A percentile compares a stretch with the other conserved stretches of the same genome.
Evolutionary conservation across 768 basidiomycete species (phyloP).

Genomic region (Lactarius psammicola): DNA sequence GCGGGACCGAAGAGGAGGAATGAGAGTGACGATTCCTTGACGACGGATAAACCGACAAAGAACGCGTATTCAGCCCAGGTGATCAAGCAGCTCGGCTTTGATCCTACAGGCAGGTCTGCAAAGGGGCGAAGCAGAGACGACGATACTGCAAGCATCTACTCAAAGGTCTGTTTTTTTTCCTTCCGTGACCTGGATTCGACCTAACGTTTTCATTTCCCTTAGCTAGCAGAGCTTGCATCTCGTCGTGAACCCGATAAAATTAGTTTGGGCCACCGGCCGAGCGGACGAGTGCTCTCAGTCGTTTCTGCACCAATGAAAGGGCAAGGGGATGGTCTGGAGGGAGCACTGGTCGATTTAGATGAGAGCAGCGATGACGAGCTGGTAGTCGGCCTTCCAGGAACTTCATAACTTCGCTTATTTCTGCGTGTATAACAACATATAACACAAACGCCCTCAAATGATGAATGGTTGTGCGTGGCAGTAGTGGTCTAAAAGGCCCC

Average conservation of each 20-base stretch:
- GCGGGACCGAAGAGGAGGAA: slow-evolving; percentile 26
- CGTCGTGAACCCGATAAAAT: slow-evolving; percentile 53
- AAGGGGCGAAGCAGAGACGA: slow-evolving; percentile 42
- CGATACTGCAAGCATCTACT: slow-evolving; percentile 40
- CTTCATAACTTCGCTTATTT: background rate
- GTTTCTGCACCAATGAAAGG: slow-evolving; percentile 44
- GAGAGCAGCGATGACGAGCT: slow-evolving; percentile 30
- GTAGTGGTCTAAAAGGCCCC: background rate
- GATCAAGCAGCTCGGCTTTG: slow-evolving; percentile 75
- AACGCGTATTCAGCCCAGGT: slow-evolving; percentile 61
- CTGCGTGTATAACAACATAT: background rate
- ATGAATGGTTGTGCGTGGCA: background rate
- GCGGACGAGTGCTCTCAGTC: slow-evolving; percentile 61
- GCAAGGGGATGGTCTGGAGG: too few relatives aligned
- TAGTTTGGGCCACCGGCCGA: slow-evolving; percentile 60
- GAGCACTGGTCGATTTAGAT: slow-evolving; percentile 33
- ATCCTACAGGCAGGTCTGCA: slow-evolving; percentile 62
- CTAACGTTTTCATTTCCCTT: background rate
- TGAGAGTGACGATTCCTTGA: slow-evolving; percentile 6
- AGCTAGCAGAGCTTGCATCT: slow-evolving; percentile 59
- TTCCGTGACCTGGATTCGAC: background rate
- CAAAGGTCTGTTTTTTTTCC: slow-evolving; percentile 49
- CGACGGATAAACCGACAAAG: slow-evolving; percentile 34
- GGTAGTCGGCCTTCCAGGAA: slow-evolving; percentile 4
- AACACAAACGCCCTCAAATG: background rate